Percentiles rank a stretch among this genome's conserved stretches.
These are phyloP conservation scores for Incumbomyces lentus DNA, from an alignment of 2,329 filamentous ascomycete species.

Conservation along the genomic window DNA sequence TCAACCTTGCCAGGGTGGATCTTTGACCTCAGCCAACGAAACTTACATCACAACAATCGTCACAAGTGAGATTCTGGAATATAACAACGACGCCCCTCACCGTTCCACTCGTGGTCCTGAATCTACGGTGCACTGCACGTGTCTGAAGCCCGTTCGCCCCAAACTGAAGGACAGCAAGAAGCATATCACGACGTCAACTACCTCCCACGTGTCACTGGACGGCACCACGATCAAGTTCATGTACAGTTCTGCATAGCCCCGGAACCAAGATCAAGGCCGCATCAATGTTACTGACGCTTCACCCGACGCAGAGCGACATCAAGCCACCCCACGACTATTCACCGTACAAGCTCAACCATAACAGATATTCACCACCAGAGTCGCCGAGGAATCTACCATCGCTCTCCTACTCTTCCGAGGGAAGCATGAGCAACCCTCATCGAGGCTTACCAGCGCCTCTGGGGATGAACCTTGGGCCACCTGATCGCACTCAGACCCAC, in stretches of 20 bases:
- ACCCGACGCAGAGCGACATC: conserved; percentile 37
- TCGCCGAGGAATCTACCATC: conserved; percentile 26
- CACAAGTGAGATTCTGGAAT: conserved; percentile 6
- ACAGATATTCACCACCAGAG: conserved; percentile 32
- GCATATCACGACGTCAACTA: background rate
- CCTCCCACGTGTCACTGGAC: background rate
- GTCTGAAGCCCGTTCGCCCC: background rate
- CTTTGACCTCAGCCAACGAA: background rate
- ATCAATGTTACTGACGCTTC: conserved; percentile 43
- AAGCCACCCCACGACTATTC: conserved; percentile 41
- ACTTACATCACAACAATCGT: background rate
- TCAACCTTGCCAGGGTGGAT: conserved; percentile 2
- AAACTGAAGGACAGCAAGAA: background rate
- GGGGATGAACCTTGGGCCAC: conserved; percentile 32
- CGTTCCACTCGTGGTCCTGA: background rate
- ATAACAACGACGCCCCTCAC: conserved; percentile 1
- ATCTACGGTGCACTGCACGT: background rate
- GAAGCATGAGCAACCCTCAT: conserved; percentile 57
- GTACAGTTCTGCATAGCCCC: background rate
- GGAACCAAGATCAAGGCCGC: conserved; percentile 9
- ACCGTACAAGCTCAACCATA: conserved; percentile 28
- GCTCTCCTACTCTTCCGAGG: conserved; percentile 30
- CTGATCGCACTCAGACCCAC: conserved; percentile 17
- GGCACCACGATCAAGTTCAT: background rate
- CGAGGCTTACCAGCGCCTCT: conserved; percentile 60